phyloP scores from a whole-genome alignment of 208 protist species.

The Trypanosoma platydactyli region DNA sequence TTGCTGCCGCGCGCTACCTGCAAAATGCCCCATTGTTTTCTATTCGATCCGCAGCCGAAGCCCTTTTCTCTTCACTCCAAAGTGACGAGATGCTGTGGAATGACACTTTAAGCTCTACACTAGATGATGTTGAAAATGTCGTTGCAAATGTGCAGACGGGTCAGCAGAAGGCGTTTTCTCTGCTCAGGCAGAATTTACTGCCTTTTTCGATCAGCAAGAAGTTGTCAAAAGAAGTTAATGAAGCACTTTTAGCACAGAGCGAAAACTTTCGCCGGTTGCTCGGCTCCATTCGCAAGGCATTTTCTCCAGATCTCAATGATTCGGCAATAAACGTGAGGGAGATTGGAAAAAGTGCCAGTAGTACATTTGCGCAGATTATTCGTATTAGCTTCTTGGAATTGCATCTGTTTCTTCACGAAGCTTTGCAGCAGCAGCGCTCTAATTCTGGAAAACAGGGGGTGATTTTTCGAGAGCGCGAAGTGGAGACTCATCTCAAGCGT shows the following conservation, averaged over 20 bases:
- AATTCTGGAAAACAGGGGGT: conserved; percentile 7
- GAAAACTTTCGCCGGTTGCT: conserved; percentile 20
- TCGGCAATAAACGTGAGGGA: conserved; percentile 1
- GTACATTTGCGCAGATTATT: conserved; percentile 32
- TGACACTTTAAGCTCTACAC: conserved; percentile 15
- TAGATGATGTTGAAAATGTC: conserved; percentile 35
- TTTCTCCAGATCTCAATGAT: conserved; percentile 2
- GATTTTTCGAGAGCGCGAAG: conserved; percentile 48
- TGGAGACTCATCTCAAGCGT: conserved; percentile 62
- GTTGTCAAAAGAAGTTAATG: conserved; percentile 25
- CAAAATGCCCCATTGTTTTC: conserved; percentile 41
- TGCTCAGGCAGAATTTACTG: conserved; percentile 12
- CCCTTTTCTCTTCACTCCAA: conserved; percentile 49
- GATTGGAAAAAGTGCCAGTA: neutral
- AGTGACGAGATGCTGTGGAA: conserved; percentile 50
- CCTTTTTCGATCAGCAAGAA: conserved; percentile 3
- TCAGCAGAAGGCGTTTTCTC: conserved; percentile 14
- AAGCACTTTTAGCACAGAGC: conserved; percentile 15
- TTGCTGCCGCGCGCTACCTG: conserved; percentile 77
- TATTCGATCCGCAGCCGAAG: conserved; percentile 20
- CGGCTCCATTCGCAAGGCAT: conserved; percentile 6
- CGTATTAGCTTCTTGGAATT: conserved; percentile 49
- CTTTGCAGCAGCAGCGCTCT: conserved; percentile 57
- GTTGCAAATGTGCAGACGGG: conserved; percentile 6
- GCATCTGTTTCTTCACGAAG: conserved; percentile 69